These are phyloP conservation scores for Dioscorea alata DNA, from an alignment of 106 monocot species.

Conservation along the genomic window DNA sequence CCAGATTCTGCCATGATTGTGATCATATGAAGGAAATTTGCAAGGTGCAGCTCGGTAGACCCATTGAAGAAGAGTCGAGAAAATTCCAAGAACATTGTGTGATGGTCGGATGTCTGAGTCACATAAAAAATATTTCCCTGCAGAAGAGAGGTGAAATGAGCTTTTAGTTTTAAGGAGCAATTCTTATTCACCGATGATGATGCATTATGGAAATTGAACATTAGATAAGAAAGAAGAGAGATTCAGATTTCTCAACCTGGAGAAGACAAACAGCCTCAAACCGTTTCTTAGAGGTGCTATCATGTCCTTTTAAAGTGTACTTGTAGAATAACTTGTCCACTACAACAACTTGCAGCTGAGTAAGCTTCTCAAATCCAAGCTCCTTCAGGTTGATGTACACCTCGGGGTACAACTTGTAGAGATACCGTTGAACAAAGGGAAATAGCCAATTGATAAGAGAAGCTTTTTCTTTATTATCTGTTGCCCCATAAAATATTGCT, in stretches of 20 bases:
- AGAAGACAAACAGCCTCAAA: conserved; percentile 62
- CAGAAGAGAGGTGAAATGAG: conserved; percentile 1
- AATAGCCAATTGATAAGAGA: conserved; percentile 73
- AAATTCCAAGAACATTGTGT: conserved; percentile 80
- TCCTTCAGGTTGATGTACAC: conserved; percentile 47
- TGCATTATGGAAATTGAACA: background rate
- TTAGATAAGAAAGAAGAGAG: background rate
- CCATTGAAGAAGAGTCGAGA: conserved; percentile 80
- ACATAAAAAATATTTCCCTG: conserved; percentile 74
- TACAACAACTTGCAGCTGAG: conserved; percentile 35
- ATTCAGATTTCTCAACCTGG: conserved; percentile 34
- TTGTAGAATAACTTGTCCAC: conserved; percentile 73
- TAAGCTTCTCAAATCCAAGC: conserved; percentile 26
- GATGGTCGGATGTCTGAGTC: conserved; percentile 41
- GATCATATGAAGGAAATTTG: conserved; percentile 96
- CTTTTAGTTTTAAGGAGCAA: background rate
- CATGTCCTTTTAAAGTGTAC: conserved; percentile 34
- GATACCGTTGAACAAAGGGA: conserved; percentile 70
- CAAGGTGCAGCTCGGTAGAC: conserved; percentile 64
- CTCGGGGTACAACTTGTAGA: conserved; percentile 41
- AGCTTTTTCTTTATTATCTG: conserved; percentile 43
- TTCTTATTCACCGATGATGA: background rate
- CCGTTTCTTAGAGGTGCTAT: conserved; percentile 35
- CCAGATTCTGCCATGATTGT: conserved; percentile 77
- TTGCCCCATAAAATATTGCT: conserved; percentile 74